Percentiles rank a stretch among this genome's conserved stretches.
phyloP scores from a whole-genome alignment of 148 eudicot genomes.

The Rhododendron mucronatum region DNA sequence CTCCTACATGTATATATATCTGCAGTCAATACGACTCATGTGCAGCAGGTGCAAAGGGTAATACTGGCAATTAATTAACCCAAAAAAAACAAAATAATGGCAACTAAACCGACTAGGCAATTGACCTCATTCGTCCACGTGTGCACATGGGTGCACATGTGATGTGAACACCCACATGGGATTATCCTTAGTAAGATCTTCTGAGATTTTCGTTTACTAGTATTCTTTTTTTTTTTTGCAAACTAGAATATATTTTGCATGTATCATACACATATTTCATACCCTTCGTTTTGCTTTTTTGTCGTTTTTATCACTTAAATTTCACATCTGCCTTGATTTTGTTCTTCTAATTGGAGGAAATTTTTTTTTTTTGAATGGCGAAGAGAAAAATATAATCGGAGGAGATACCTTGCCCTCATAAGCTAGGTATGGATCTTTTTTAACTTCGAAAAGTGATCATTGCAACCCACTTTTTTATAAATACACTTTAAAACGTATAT shows the following conservation, averaged over 20 bases:
- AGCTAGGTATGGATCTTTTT: too few relatives aligned
- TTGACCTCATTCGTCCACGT: slow-evolving; percentile 1
- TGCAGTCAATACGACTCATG: slow-evolving; percentile 5
- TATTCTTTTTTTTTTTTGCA: background rate
- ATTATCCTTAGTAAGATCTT: background rate
- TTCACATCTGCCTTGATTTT: background rate
- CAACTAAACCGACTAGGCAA: background rate
- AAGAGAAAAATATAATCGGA: too few relatives aligned
- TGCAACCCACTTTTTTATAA: too few relatives aligned
- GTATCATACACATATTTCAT: background rate
- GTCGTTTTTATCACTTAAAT: background rate
- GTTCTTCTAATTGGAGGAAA: background rate
- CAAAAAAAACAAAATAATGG: too few relatives aligned
- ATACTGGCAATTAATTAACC: background rate
- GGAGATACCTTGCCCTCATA: too few relatives aligned
- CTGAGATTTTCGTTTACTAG: background rate
- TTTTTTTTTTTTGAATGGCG: too few relatives aligned
- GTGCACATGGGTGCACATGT: slow-evolving; percentile 10
- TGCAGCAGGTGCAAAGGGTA: slow-evolving; percentile 8
- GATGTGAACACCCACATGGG: slow-evolving; percentile 3
- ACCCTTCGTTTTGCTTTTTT: background rate
- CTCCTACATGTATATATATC: background rate
- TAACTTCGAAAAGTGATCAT: too few relatives aligned
- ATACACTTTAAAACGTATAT: too few relatives aligned
- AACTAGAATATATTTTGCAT: too few relatives aligned